These are phyloP conservation scores for Panaeolus cyanescens DNA, from an alignment of 768 basidiomycete species.

Conservation along the genomic window DNA sequence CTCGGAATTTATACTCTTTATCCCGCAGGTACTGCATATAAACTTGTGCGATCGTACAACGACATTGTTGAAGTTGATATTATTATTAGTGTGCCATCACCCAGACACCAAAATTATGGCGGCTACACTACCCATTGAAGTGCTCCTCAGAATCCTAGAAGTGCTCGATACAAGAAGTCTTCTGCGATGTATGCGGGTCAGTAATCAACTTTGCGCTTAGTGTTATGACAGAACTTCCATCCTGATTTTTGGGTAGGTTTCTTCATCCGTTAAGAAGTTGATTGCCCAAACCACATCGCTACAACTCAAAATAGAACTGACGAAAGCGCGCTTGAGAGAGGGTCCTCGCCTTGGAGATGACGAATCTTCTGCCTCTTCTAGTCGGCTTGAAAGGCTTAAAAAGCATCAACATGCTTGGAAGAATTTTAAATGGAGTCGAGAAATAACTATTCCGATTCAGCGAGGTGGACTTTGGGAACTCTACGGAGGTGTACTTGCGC, in stretches of 20 bases:
- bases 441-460: slow-evolving; percentile 37
- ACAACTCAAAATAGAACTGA: slow-evolving; percentile 48
- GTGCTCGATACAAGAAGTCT: slow-evolving; percentile 7
- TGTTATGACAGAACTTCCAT: neutral
- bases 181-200: slow-evolving; percentile 27
- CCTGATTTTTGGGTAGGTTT: slow-evolving; percentile 10
- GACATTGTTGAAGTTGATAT: too few species aligned
- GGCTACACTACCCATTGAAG: slow-evolving; percentile 2
- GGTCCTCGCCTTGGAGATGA: slow-evolving; percentile 21
- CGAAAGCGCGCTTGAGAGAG: slow-evolving; percentile 41
- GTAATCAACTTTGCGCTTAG: neutral
- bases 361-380: slow-evolving; percentile 26
- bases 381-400: slow-evolving; percentile 40
- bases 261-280: slow-evolving; percentile 11
- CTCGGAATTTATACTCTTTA: too few species aligned
- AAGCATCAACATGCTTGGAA: slow-evolving; percentile 42
- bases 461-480: slow-evolving; percentile 56
- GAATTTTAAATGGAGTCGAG: slow-evolving; percentile 33
- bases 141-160: slow-evolving; percentile 5
- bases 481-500: slow-evolving; percentile 57
- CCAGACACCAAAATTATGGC: neutral
- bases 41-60: too few species aligned
- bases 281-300: slow-evolving; percentile 27
- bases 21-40: too few species aligned
- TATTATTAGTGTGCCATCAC: too few species aligned